phyloP scores from a whole-genome alignment of 2,329 filamentous ascomycete genomes.

The Colletotrichum sp. region DNA sequence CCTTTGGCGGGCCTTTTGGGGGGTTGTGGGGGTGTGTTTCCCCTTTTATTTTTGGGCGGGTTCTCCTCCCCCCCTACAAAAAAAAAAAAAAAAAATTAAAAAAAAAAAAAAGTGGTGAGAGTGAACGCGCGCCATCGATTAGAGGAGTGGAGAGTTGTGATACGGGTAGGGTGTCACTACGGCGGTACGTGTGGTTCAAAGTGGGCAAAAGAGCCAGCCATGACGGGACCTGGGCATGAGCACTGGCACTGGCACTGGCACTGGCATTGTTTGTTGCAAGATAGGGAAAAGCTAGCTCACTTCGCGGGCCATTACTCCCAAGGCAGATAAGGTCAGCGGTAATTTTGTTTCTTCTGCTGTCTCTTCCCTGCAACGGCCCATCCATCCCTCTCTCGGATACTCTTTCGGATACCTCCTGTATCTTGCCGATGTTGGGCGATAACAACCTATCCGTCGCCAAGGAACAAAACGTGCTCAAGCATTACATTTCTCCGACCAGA shows the following conservation, averaged over 20 bases:
- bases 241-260: background rate
- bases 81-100: too few species aligned
- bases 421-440: background rate
- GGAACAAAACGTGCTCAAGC: background rate
- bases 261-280: background rate
- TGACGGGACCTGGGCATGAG: background rate
- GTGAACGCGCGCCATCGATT: slow-evolving; percentile 12
- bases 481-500: background rate
- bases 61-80: too few species aligned
- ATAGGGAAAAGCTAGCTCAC: background rate
- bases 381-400: background rate
- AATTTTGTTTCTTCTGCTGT: background rate
- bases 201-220: slow-evolving; percentile 17
- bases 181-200: slow-evolving; percentile 14
- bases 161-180: slow-evolving; percentile 19
- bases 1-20: too few species aligned
- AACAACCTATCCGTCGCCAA: background rate
- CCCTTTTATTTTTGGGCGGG: too few species aligned
- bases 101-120: slow-evolving; percentile 9
- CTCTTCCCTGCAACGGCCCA: background rate
- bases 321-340: background rate
- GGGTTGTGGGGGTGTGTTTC: too few species aligned
- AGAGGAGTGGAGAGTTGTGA: slow-evolving; percentile 18
- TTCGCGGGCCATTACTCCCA: background rate
- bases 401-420: background rate